These are phyloP conservation scores for Cyberlindnera bimundalis DNA, from an alignment of 805 yeast species.

Conservation along the genomic window DNA sequence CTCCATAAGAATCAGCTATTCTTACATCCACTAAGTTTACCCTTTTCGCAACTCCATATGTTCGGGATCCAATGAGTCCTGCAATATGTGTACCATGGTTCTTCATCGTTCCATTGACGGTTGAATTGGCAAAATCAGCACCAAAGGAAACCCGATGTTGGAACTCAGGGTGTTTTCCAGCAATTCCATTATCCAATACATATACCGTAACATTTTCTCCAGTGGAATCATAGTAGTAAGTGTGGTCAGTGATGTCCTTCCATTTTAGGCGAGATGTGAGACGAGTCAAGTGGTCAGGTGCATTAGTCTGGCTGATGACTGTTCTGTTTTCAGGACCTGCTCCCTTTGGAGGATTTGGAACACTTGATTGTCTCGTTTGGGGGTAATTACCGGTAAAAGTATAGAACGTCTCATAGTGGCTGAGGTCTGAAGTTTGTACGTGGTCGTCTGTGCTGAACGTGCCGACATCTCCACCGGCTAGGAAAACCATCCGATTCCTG, in stretches of 20 bases:
- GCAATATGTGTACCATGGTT: slow-evolving; percentile 97
- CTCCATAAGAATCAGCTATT: slow-evolving; percentile 60
- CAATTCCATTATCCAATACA: slow-evolving; percentile 79
- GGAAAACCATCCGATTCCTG: not conserved
- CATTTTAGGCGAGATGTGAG: slow-evolving; percentile 42
- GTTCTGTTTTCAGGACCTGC: slow-evolving; percentile 2
- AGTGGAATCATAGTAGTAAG: slow-evolving; percentile 44
- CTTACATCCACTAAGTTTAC: slow-evolving; percentile 63
- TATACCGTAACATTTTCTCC: slow-evolving; percentile 70
- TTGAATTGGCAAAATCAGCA: slow-evolving; percentile 48
- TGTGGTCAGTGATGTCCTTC: slow-evolving; percentile 5
- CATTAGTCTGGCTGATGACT: slow-evolving; percentile 32
- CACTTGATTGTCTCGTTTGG: not conserved
- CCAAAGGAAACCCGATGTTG: slow-evolving; percentile 59
- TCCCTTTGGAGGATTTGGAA: too few species aligned
- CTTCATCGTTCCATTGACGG: slow-evolving; percentile 46
- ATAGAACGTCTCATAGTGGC: not conserved
- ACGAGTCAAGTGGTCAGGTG: slow-evolving; percentile 65
- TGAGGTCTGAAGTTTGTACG: too few species aligned
- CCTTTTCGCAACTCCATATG: slow-evolving; percentile 79
- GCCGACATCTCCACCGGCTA: not conserved
- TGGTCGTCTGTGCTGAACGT: too few species aligned
- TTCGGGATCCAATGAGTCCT: slow-evolving; percentile 74
- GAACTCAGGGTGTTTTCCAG: slow-evolving; percentile 53
- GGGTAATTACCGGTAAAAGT: not conserved